Base-by-base conservation (phyloP, 768 basidiomycete genomes). In the Boletus tylopilopsis region DNA sequence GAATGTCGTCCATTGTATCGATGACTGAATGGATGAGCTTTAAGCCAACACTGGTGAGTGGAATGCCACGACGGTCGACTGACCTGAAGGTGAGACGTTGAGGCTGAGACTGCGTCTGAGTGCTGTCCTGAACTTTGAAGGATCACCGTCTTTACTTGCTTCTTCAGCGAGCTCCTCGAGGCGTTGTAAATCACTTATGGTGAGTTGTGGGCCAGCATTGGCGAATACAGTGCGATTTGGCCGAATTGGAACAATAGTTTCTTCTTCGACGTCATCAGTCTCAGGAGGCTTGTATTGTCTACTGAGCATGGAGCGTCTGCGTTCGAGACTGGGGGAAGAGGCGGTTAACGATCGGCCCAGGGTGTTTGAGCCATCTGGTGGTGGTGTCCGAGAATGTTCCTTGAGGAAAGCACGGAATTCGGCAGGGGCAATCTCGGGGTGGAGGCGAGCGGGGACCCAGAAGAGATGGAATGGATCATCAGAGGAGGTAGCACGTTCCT, bases 381-480 rank as follows among this genome's bases (percentile, higher is more conserved):
- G 68, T 38, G 78, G 76, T 8, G 77, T 68, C 52, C 85, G 80
- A 11, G 93, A 80, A 71, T 98, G 96, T 60, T 95, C 90, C 67
- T 94, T 90, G 58, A 99, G 81, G 66, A 99, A 97, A 11, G 85
- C 87, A 44, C 91, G 82, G 69, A 99, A 99, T 68, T 98, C 94
- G 40, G 84, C 87, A 21, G 96, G 96, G 0, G 94, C 95, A 62
- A 99, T 90, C 74, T 99, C 96, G 25, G 96, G 96, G 66, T 98
- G 96, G 30, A 97, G 76, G 50, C 87, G 82, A 15, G 96, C 96
- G 45, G 96, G 96, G 24, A 99, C 93, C 96, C 96, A 99, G 77
- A 98, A 98, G 56, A 97, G 81, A 68, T 92, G 88, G 61, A 85
- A 84, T 3, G 90, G 86, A 71, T 95, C 90, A 59, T 90, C 84